Evolutionary conservation across 768 basidiomycete genomes (phyloP), one percentile per base, ranked within the genome.

Genomic region (Strobilomyces dryophilus): DNA sequence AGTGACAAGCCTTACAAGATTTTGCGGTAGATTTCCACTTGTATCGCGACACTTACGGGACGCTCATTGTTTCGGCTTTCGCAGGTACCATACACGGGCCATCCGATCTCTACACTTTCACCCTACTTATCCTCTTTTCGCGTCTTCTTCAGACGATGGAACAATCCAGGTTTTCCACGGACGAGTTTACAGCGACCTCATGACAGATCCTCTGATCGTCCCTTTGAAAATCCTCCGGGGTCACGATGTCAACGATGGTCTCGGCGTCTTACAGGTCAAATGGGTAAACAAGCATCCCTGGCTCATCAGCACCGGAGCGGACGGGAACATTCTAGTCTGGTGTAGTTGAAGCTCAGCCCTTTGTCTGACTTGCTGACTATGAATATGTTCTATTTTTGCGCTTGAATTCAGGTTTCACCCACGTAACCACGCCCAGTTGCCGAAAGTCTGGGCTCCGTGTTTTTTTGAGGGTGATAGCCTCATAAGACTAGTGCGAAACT

Each of bases 1-100:
- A 92, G 88, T 61, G 88, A 91, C 57, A 97, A 95, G 69, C 97
- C 97, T 1, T 99, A 95, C 80, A 98, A 97, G 74, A 84, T 97
- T 50, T 74, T 99, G 61, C 83, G 92, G 93, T 92, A 69, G 48
- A 53, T 52, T 35, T 43, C 31, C n/a, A 11, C 35, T 36, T 15
- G 47, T 7, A 15, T 9, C 10, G 20, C 44, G 17, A 32, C 32
- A 27, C 50, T 52, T 52, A 45, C 46, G 41, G 52, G 15, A 43
- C 9, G 4, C 61, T 63, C 24, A 24, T 24, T 15, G 59, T 57
- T 55, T 40, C 42, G 11, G 24, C 32, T 53, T 45, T 42, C 45
- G 36, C 46, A 95, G 94, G 55, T 98, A 98, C 69, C 97, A 99
- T 73, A 76, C 89, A 5, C 87, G 89, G 56, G 97, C 97, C 24